phyloP scores from a whole-genome alignment of 2,329 filamentous ascomycete species.

The Phaeosphaeriaceae sp. region DNA sequence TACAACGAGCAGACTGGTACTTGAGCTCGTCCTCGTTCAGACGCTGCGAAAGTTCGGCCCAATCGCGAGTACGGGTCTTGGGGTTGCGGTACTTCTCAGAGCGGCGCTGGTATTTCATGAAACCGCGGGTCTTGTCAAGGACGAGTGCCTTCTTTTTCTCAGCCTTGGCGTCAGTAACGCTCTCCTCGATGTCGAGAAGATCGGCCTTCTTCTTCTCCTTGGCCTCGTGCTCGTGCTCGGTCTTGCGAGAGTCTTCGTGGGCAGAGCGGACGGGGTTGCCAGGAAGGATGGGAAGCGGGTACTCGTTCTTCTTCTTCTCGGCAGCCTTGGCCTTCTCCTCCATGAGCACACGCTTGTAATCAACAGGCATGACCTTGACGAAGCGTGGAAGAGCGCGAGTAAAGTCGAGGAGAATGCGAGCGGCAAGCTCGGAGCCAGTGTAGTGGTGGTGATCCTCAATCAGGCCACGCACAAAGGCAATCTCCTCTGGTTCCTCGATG shows the following conservation, averaged over 20 bases:
- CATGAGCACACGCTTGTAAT: constrained; percentile 91
- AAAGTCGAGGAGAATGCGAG: constrained; percentile 93
- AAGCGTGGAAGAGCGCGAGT: constrained; percentile 89
- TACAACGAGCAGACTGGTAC: constrained; percentile 95
- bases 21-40: constrained; percentile 94
- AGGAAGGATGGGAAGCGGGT: constrained; percentile 78
- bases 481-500: constrained; percentile 84
- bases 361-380: constrained; percentile 89
- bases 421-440: constrained; percentile 93
- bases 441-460: constrained; percentile 98
- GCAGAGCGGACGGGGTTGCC: constrained; percentile 66
- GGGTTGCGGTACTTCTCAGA: constrained; percentile 91
- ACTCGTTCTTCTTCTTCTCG: constrained; percentile 84
- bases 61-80: constrained; percentile 87
- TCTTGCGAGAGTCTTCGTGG: constrained; percentile 63
- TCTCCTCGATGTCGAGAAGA: constrained; percentile 85
- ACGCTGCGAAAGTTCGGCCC: constrained; percentile 87
- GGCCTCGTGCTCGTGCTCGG: constrained; percentile 67
- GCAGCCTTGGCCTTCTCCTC: constrained; percentile 88
- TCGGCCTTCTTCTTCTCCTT: constrained; percentile 73
- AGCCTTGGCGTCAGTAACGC: constrained; percentile 79
- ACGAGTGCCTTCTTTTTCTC: constrained; percentile 93
- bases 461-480: constrained; percentile 87
- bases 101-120: constrained; percentile 95
- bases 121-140: constrained; percentile 95